A percentile compares a stretch with the other conserved stretches of the same genome.
Conservation (phyloP, 129 eudicot genomes). For the Escallonia rubra region DNA sequence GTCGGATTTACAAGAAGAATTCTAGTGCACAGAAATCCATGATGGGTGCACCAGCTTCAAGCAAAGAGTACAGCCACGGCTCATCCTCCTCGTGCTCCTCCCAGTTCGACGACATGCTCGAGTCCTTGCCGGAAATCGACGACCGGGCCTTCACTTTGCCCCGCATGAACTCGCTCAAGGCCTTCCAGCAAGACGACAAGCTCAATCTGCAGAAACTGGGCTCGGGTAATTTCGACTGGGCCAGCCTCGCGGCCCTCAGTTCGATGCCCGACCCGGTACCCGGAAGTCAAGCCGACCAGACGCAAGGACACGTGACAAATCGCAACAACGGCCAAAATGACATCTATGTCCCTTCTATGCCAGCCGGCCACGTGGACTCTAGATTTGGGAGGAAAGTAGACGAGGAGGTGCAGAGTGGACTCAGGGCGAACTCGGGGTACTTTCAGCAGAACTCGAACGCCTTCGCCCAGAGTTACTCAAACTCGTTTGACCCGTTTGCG, state of each 20-base stretch:
- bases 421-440: slow-evolving; percentile 34
- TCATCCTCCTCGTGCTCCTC: slow-evolving; percentile 73
- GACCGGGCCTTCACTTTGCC: slow-evolving; percentile 55
- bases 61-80: slow-evolving; percentile 69
- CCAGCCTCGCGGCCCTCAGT: slow-evolving; percentile 55
- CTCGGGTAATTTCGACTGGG: slow-evolving; percentile 83
- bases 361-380: slow-evolving; percentile 28
- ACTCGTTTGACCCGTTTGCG: slow-evolving; percentile 55
- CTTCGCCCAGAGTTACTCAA: slow-evolving; percentile 20
- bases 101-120: slow-evolving; percentile 73
- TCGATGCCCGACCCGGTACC: slow-evolving; percentile 42
- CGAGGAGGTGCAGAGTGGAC: slow-evolving; percentile 84
- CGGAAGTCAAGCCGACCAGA: slow-evolving; percentile 20
- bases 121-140: slow-evolving; percentile 58
- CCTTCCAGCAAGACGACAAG: slow-evolving; percentile 39
- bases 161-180: slow-evolving; percentile 43
- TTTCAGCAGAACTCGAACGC: slow-evolving; percentile 25
- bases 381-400: slow-evolving; percentile 32
- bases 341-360: slow-evolving; percentile 33
- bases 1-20: slow-evolving; percentile 88
- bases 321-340: slow-evolving; percentile 29
- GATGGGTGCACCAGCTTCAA: slow-evolving; percentile 12
- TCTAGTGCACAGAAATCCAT: slow-evolving; percentile 59
- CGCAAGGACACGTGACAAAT: slow-evolving; percentile 13
- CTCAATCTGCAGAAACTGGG: slow-evolving; percentile 47